Evolutionary conservation across 2,329 filamentous ascomycete genomes (phyloP).

Genomic region (Penicillium sp.): DNA sequence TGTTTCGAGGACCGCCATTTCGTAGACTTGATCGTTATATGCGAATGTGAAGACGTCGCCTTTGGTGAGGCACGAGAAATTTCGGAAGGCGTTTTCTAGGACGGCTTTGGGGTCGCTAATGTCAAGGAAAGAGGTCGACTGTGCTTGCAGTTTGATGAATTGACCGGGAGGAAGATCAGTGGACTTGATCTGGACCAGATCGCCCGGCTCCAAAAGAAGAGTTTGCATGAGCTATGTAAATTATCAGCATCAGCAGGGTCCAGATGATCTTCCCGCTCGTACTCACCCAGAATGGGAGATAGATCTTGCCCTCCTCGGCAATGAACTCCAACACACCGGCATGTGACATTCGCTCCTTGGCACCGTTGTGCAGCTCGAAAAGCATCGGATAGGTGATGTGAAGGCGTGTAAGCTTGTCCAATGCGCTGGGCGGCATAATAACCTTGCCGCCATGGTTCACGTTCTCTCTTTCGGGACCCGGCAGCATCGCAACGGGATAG

Average conservation of each 20-base stretch:
- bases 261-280: background rate
- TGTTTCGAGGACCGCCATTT: slow-evolving; percentile 88
- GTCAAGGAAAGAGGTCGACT: slow-evolving; percentile 88
- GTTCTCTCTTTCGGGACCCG: slow-evolving; percentile 79
- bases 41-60: slow-evolving; percentile 93
- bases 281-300: slow-evolving; percentile 86
- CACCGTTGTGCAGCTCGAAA: slow-evolving; percentile 91
- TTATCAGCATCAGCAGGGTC: slow-evolving; percentile 2
- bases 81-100: slow-evolving; percentile 90
- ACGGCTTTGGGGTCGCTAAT: slow-evolving; percentile 97
- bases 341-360: slow-evolving; percentile 74
- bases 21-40: slow-evolving; percentile 92
- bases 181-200: slow-evolving; percentile 90
- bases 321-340: slow-evolving; percentile 96
- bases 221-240: slow-evolving; percentile 79
- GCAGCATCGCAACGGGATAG: slow-evolving; percentile 92
- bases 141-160: slow-evolving; percentile 94
- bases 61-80: slow-evolving; percentile 88
- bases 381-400: slow-evolving; percentile 97
- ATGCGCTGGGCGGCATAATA: slow-evolving; percentile 88
- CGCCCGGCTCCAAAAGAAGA: slow-evolving; percentile 80
- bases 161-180: slow-evolving; percentile 86
- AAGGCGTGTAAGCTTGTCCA: slow-evolving; percentile 92
- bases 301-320: slow-evolving; percentile 92
- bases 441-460: slow-evolving; percentile 98